These are phyloP conservation scores for Ogataea polymorpha DNA, from an alignment of 805 yeast genomes.

Conservation along the genomic window DNA sequence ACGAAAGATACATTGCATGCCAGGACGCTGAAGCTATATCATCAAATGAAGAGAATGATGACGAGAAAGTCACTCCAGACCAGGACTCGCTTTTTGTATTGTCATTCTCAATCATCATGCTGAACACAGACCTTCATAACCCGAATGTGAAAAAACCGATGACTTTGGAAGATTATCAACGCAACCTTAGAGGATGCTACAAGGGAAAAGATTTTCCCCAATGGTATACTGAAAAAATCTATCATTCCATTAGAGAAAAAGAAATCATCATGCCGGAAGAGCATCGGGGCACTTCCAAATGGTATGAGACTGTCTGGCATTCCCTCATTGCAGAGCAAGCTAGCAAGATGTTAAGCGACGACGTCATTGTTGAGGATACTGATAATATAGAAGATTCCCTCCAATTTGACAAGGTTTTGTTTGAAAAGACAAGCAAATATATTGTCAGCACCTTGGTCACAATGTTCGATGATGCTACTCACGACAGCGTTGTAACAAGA, in stretches of 20 bases:
- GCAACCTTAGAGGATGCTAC: constrained; percentile 77
- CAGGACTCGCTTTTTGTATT: constrained; percentile 85
- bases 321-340: constrained; percentile 55
- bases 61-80: constrained; percentile 62
- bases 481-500: constrained; percentile 83
- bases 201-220: constrained; percentile 73
- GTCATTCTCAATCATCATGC: constrained; percentile 88
- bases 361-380: neutral
- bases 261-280: constrained; percentile 99
- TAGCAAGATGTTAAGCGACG: constrained; percentile 22
- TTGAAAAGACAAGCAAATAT: constrained; percentile 58
- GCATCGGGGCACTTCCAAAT: constrained; percentile 86
- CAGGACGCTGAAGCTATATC: constrained; percentile 26
- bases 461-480: constrained; percentile 84
- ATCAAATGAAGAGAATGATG: constrained; percentile 9
- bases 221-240: constrained; percentile 82
- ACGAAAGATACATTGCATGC: constrained; percentile 70
- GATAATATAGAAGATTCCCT: constrained; percentile 28
- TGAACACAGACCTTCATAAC: constrained; percentile 90
- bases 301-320: constrained; percentile 88
- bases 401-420: constrained; percentile 70
- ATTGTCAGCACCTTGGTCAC: constrained; percentile 70
- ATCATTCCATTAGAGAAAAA: constrained; percentile 70
- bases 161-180: constrained; percentile 79
- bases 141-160: constrained; percentile 91